Conservation (phyloP, 106 monocot genomes). For the Xerophyta viscosa region DNA sequence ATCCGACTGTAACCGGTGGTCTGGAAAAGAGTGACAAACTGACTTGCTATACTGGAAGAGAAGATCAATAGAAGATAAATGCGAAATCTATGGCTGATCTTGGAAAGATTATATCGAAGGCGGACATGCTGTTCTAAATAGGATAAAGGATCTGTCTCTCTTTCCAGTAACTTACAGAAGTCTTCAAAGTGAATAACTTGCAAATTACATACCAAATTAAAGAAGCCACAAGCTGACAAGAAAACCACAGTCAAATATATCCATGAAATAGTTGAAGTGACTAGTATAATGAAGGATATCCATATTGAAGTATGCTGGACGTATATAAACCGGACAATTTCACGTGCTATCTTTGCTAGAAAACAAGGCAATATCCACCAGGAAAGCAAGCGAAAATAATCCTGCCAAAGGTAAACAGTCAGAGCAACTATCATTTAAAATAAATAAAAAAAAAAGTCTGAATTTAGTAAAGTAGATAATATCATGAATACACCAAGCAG, state of each 20-base stretch:
- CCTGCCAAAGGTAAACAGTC: constrained; percentile 28
- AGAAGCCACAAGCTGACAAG: constrained; percentile 57
- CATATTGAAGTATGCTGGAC: constrained; percentile 32
- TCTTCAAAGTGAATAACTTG: constrained; percentile 90
- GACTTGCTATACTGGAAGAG: constrained; percentile 46
- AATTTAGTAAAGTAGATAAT: too few species aligned
- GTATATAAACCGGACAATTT: constrained; percentile 35
- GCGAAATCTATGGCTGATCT: constrained; percentile 89
- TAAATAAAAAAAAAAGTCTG: too few species aligned
- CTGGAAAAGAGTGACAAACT: constrained; percentile 51
- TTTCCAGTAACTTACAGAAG: constrained; percentile 48
- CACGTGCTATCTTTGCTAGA: constrained; percentile 45
- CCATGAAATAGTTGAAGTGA: constrained; percentile 70
- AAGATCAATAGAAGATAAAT: constrained; percentile 60
- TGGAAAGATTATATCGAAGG: constrained; percentile 63
- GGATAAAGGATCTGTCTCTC: constrained; percentile 30
- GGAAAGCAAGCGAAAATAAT: constrained; percentile 34
- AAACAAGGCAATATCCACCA: constrained; percentile 75
- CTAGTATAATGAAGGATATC: constrained; percentile 31
- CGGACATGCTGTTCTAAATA: constrained; percentile 66
- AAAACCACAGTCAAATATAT: constrained; percentile 53
- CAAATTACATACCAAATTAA: constrained; percentile 73
- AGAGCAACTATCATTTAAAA: too few species aligned
- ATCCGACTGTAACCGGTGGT: constrained; percentile 47
- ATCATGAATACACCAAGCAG: too few species aligned